A percentile compares a stretch with the other conserved stretches of the same genome.
These are phyloP conservation scores for Gymnopilus dilepis DNA, from an alignment of 768 basidiomycete species.

Conservation along the genomic window DNA sequence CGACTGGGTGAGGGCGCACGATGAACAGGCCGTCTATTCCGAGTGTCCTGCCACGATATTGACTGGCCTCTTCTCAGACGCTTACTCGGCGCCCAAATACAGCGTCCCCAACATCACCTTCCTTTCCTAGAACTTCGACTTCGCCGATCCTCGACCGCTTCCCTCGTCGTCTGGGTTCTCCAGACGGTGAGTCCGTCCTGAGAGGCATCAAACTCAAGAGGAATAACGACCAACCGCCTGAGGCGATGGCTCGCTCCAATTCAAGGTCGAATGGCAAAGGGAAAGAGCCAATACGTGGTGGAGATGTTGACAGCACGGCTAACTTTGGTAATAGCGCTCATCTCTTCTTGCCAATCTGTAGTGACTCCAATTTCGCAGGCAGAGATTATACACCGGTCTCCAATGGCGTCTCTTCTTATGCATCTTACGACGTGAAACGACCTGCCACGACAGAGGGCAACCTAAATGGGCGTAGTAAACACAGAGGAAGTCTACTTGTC, in stretches of 20 bases:
- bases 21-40: background rate
- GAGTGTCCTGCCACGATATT: conserved; percentile 8
- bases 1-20: background rate
- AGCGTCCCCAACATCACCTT: conserved; percentile 23
- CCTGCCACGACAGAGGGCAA: conserved; percentile 25
- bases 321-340: conserved; percentile 22
- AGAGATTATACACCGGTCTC: conserved; percentile 30
- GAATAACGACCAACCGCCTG: conserved; percentile 23
- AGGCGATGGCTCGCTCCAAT: conserved; percentile 18
- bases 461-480: conserved; percentile 33
- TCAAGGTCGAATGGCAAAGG: conserved; percentile 36
- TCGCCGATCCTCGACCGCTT: conserved; percentile 28
- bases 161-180: conserved; percentile 29
- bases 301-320: conserved; percentile 22
- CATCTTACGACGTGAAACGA: conserved; percentile 16
- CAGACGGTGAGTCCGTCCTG: conserved; percentile 12
- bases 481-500: conserved; percentile 52
- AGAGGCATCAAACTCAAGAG: conserved; percentile 25
- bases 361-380: conserved; percentile 10
- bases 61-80: conserved; percentile 16
- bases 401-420: conserved; percentile 24
- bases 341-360: background rate
- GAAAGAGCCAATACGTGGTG: conserved; percentile 34
- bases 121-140: conserved; percentile 28
- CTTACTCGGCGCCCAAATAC: conserved; percentile 28